Base-by-base conservation (phyloP, 2,329 filamentous ascomycete genomes). In the Leptographium lundbergii region DNA sequence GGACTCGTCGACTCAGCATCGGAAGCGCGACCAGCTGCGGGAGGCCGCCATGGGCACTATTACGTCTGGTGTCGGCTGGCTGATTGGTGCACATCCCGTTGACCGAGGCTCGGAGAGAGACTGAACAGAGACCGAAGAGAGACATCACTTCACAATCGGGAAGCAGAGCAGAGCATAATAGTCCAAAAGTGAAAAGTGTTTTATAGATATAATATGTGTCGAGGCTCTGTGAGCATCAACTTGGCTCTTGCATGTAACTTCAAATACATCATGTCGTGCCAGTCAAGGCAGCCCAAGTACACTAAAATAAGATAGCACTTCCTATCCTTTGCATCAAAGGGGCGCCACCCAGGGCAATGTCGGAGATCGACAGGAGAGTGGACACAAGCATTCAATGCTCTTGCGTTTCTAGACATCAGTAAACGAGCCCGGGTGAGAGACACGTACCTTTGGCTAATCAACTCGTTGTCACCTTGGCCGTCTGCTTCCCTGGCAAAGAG, bases 1-100 rank as follows among this genome's bases (percentile, higher is more conserved):
- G 22, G 55, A 25, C 63, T 57, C 50, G 10, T 25, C 54, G 27
- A 63, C 59, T 54, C 62, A 72, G 59, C 75, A 81, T 45, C 79
- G 88, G 65, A 91, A 86, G 74, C 79, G 89, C 65, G 89, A 92
- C 68, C 85, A 87, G 69, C 66, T 87, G 48, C 76, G 82, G 63
- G 84, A 86, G 61, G 84, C 79, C 42, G 84, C 85, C 10, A 82
- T 85, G 59, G 83, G 82, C n/a, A 84, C 83, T 1, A 69, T 87
- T 54, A 84, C 85, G 3, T 83, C 81, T 51, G 81, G 85, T 22
- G 80, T 88, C 27, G 84, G 85, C 0, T 87, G 85, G 85, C 69
- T 87, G 54, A 79, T 87, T 60, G 82, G 81, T 7, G 84, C 83
- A 3, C 77, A 76, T 62, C 73, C 74, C 24, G 64, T 65, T 13